Percentiles rank a stretch among this genome's conserved stretches.
These are phyloP conservation scores for Triticum monococcum DNA, from an alignment of 176 grass and related monocot genomes.

Conservation along the genomic window DNA sequence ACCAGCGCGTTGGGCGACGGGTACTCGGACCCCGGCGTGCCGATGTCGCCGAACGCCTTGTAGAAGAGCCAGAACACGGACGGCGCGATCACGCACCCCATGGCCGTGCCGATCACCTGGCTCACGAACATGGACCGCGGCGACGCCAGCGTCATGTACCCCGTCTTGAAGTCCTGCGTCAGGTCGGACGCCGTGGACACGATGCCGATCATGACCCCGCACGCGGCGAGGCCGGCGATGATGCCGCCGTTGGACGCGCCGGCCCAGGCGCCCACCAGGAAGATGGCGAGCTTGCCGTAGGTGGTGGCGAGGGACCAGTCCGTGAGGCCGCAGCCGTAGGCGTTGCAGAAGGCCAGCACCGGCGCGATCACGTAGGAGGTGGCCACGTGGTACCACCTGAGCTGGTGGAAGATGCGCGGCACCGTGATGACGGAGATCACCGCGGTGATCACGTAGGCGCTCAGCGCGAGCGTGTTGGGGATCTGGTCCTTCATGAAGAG, in stretches of 20 bases:
- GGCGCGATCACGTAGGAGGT: conserved; percentile 37
- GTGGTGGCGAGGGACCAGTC: conserved; percentile 19
- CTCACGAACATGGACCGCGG: conserved; percentile 17
- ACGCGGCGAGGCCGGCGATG: neutral
- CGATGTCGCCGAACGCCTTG: conserved; percentile 8
- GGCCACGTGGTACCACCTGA: conserved; percentile 14
- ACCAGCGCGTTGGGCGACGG: conserved; percentile 7
- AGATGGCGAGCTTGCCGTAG: conserved; percentile 9
- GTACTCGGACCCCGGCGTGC: conserved; percentile 10
- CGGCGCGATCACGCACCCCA: conserved; percentile 18
- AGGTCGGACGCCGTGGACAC: conserved; percentile 15
- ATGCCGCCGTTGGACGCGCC: neutral
- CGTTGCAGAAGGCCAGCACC: conserved; percentile 71
- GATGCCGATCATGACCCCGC: conserved; percentile 23
- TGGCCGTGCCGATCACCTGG: conserved; percentile 15
- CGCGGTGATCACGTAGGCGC: neutral
- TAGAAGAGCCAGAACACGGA: conserved; percentile 20
- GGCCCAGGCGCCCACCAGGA: neutral
- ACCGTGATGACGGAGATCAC: neutral
- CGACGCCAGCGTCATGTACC: conserved; percentile 19
- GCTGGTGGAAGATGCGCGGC: conserved; percentile 19
- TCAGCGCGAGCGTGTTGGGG: conserved; percentile 44
- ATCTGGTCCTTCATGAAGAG: conserved; percentile 74
- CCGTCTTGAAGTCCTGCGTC: conserved; percentile 15
- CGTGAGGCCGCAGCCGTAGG: conserved; percentile 43